Percentiles rank a stretch among this genome's conserved stretches.
Evolutionary conservation across 2,329 filamentous ascomycete genomes (phyloP).

Genomic region (Fusarium sp.): DNA sequence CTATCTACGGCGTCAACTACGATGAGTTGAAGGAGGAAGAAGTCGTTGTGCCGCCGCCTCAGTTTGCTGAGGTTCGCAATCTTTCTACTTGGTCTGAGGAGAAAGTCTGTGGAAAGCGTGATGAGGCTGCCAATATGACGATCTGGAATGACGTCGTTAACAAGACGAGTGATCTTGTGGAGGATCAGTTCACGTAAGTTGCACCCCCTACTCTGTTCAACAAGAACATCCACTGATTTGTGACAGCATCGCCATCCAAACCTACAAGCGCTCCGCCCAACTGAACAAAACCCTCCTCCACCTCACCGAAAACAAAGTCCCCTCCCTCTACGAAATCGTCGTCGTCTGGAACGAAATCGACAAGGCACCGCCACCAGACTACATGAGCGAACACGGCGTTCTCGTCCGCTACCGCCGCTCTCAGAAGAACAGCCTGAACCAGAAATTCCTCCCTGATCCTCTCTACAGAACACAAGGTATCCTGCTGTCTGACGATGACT

Average conservation of each 20-base stretch:
- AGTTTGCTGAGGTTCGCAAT: neutral
- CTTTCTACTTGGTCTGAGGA: neutral
- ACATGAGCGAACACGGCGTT: constrained; percentile 40
- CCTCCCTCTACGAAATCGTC: constrained; percentile 51
- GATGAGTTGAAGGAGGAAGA: neutral
- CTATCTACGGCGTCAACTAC: neutral
- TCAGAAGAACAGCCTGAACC: constrained; percentile 49
- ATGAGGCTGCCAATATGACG: neutral
- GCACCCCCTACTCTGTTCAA: accelerated
- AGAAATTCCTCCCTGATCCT: constrained; percentile 51
- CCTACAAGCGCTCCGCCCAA: constrained; percentile 48
- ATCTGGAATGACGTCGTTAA: constrained; percentile 15
- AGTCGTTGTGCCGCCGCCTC: accelerated
- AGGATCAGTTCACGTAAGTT: constrained; percentile 49
- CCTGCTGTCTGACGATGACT: constrained; percentile 53
- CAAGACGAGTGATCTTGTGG: constrained; percentile 37
- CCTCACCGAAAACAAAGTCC: constrained; percentile 45
- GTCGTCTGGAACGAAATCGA: constrained; percentile 52
- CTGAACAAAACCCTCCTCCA: constrained; percentile 46
- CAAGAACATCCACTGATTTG: neutral
- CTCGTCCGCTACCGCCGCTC: constrained; percentile 49
- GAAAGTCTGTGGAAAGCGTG: neutral
- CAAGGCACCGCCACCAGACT: constrained; percentile 42
- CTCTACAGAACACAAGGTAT: constrained; percentile 51
- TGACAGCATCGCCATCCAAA: constrained; percentile 51